Percentiles rank a stretch among this genome's conserved stretches.
Evolutionary conservation across 2,329 filamentous ascomycete genomes (phyloP).

Genomic region (Diaporthe sp.): DNA sequence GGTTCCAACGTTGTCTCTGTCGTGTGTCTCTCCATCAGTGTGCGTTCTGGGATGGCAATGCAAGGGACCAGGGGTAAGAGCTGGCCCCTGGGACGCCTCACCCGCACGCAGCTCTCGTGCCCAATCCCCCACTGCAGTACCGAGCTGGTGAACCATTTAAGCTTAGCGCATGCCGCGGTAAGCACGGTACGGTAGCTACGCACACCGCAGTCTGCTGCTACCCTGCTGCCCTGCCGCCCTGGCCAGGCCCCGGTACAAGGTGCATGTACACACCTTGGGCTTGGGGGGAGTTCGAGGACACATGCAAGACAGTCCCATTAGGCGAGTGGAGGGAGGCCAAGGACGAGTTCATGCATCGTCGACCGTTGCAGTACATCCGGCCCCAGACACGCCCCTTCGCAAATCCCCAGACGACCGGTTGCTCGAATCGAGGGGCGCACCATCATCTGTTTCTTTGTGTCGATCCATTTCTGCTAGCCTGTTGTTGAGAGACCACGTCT

Average conservation of each 20-base stretch:
- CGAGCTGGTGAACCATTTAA: conserved; percentile 28
- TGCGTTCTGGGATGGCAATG: not conserved
- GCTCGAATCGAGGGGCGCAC: conserved; percentile 27
- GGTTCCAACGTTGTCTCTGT: not conserved
- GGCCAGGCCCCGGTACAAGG: conserved; percentile 21
- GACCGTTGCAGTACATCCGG: conserved; percentile 21
- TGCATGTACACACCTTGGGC: not conserved
- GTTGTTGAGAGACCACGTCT: conserved; percentile 24
- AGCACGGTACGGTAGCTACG: conserved; percentile 20
- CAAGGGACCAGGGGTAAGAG: conserved; percentile 20
- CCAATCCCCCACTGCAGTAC: conserved; percentile 5
- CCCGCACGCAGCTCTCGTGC: conserved; percentile 14
- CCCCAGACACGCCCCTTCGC: conserved; percentile 10
- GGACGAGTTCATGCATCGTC: conserved; percentile 33
- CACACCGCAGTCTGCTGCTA: conserved; percentile 27
- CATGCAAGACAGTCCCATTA: conserved; percentile 28
- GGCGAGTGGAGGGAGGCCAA: conserved; percentile 19
- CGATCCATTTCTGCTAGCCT: conserved; percentile 30
- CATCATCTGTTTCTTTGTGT: conserved; percentile 27
- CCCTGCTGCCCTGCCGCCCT: conserved; percentile 14
- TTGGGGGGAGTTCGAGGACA: conserved; percentile 26
- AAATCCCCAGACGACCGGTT: conserved; percentile 20
- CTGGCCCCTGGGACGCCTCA: conserved; percentile 4
- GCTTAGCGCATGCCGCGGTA: conserved; percentile 29
- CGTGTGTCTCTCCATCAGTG: not conserved